These are phyloP conservation scores for Helianthus tuberosus DNA, from an alignment of 129 eudicot species.

Conservation along the genomic window DNA sequence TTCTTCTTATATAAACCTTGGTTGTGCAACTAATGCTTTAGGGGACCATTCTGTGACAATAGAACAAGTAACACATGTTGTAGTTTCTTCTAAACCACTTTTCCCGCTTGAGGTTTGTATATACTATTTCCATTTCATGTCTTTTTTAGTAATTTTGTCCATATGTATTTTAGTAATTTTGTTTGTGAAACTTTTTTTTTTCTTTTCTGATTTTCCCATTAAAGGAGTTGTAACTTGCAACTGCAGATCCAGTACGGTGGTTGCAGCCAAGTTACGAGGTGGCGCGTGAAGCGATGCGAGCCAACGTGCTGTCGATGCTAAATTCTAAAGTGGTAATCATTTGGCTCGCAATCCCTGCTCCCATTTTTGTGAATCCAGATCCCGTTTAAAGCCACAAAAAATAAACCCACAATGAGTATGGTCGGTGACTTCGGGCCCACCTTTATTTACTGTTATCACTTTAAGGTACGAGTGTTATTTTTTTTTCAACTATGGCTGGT, in stretches of 20 bases:
- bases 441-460: neutral
- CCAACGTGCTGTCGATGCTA: constrained; percentile 35
- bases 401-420: neutral
- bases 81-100: too few species aligned
- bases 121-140: too few species aligned
- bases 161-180: neutral
- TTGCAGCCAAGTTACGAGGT: constrained; percentile 29
- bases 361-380: constrained; percentile 11
- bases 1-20: too few species aligned
- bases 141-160: neutral
- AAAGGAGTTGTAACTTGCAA: neutral
- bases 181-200: too few species aligned
- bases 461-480: neutral
- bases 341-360: constrained; percentile 16
- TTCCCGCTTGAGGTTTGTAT: too few species aligned
- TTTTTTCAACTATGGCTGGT: too few species aligned
- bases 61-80: too few species aligned
- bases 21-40: too few species aligned
- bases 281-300: neutral
- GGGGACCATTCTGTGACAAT: too few species aligned
- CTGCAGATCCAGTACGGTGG: constrained; percentile 14
- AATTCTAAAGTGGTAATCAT: constrained; percentile 28
- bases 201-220: too few species aligned
- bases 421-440: neutral
- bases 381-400: neutral